Base-by-base conservation (phyloP, 2,329 filamentous ascomycete genomes). In the Sphaerulina populicola region DNA sequence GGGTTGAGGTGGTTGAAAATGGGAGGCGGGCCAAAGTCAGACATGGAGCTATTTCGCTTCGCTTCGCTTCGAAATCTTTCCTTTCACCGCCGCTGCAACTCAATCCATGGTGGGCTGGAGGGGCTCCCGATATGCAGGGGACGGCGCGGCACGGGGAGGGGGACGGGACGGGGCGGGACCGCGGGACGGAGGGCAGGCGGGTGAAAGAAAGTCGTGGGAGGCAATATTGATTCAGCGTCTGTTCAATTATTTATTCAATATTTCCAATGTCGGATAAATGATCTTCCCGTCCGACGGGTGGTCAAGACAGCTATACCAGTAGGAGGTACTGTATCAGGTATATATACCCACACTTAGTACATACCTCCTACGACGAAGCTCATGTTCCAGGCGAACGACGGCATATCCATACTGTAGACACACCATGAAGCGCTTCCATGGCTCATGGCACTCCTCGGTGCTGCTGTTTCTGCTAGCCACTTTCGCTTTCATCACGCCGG, bases 361-460 rank as follows among this genome's bases (percentile, higher is more conserved):
- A 18, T 18, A 18, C 23, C 23, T 27, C 23, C 18, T 18, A 12
- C 12, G 7, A 47, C 15, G 23, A 15, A 11, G 49, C 44, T 51
- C 47, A 36, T 18, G 39, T 51, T 49, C 44, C 40, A 10, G 45
- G 47, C 18, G 31, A 36, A 49, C 51, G 36, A 52, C 48, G 39
- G 53, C 42, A 33, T 39, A 37, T 21, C 18, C 18, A 18, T 18
- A n/a, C n/a, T n/a, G n/a, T n/a, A 46, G 39, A 48, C 23, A 55
- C 23, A 27, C 33, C 31, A 63, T 62, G 58, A 53, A 52, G 44
- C 52, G 45, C 41, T 44, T 50, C 52, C 56, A 54, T 57, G 51
- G 60, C 53, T 65, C 60, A 70, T 88, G 86, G 86, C 78, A 81
- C 65, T 72, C 79, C 62, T 74, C 81, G 58, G 68, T 87, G 55